Conservation (phyloP, 73 alveolate species). For the Paramecium primaurelia region DNA sequence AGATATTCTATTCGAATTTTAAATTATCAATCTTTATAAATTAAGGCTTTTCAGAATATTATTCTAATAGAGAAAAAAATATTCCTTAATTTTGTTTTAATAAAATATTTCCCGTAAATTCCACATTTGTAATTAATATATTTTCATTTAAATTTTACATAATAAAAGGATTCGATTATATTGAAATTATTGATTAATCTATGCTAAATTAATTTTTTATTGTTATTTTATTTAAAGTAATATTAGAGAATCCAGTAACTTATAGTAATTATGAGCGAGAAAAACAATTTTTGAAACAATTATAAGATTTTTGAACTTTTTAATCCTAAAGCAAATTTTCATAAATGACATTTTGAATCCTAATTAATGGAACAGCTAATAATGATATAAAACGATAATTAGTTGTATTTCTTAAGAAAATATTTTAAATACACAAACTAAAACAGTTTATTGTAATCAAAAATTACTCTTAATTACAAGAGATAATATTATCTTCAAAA, state of each 20-base stretch:
- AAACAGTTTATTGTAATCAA: background rate
- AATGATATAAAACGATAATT: background rate
- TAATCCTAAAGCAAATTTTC: background rate
- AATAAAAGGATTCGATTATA: background rate
- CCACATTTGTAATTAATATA: background rate
- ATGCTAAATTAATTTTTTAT: background rate
- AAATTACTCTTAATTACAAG: background rate
- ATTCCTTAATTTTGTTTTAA: background rate
- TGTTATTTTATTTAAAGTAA: background rate
- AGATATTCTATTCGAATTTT: background rate
- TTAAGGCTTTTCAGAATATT: background rate
- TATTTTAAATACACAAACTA: background rate
- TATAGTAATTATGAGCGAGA: background rate
- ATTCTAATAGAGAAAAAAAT: background rate
- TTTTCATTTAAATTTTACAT: background rate
- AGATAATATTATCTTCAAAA: background rate
- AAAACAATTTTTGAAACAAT: background rate
- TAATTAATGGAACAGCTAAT: background rate
- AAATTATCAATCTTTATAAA: background rate
- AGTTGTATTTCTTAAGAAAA: background rate
- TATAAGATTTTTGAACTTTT: background rate
- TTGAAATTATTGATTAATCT: background rate
- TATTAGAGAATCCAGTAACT: background rate
- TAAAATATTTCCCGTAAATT: background rate
- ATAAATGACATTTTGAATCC: background rate